Percentiles rank a stretch among this genome's conserved stretches.
Evolutionary conservation across 2,329 filamentous ascomycete species (phyloP).

Genomic region (Fusarium graminum): DNA sequence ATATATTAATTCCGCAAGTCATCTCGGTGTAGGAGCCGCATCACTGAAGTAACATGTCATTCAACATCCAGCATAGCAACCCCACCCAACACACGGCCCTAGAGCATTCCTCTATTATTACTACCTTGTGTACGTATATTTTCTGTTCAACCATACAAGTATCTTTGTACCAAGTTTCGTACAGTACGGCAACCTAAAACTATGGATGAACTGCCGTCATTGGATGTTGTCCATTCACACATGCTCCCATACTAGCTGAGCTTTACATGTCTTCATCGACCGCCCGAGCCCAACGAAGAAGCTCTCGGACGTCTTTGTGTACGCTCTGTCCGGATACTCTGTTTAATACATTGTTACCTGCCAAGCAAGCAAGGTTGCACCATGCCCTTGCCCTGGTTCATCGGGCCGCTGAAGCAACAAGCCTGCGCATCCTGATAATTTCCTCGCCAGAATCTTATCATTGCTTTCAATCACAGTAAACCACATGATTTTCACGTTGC

Average conservation of each 20-base stretch:
- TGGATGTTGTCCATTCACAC: neutral
- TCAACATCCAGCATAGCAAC: constrained; percentile 30
- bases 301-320: neutral
- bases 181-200: constrained; percentile 22
- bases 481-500: too few relatives aligned
- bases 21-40: neutral
- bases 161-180: constrained; percentile 5
- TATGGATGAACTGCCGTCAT: constrained; percentile 23
- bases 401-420: neutral
- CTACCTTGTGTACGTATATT: neutral
- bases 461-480: too few relatives aligned
- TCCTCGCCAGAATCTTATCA: neutral
- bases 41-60: constrained; percentile 26
- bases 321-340: neutral
- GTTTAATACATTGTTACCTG: neutral
- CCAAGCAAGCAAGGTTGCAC: constrained; percentile 5
- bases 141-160: neutral
- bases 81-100: constrained; percentile 26
- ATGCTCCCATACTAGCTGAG: neutral
- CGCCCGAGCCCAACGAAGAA: neutral
- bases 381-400: neutral
- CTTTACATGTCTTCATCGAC: neutral
- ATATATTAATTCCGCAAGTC: neutral
- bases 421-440: neutral
- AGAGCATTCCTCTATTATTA: constrained; percentile 20